Conservation (phyloP, 768 basidiomycete species). For the Erythrobasidium yunnanense region DNA sequence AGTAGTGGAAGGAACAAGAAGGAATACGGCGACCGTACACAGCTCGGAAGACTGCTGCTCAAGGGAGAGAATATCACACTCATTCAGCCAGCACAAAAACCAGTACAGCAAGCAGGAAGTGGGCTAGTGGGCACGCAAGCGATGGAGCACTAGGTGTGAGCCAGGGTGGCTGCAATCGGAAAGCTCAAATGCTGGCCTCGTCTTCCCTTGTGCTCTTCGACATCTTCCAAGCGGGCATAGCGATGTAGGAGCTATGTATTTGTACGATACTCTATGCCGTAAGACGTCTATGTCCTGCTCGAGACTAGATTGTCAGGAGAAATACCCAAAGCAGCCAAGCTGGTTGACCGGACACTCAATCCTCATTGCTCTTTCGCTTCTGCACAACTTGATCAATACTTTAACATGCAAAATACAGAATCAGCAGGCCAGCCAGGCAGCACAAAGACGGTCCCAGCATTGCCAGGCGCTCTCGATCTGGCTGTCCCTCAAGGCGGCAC, state of each 20-base stretch:
- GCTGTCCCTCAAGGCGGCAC: not conserved
- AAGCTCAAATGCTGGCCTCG: too few relatives aligned
- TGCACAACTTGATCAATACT: too few relatives aligned
- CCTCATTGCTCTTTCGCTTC: too few relatives aligned
- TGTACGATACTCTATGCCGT: too few relatives aligned
- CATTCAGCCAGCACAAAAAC: conserved; percentile 54
- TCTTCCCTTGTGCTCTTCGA: too few relatives aligned
- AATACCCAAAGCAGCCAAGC: too few relatives aligned
- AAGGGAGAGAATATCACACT: conserved; percentile 96
- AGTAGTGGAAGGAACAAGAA: conserved; percentile 46
- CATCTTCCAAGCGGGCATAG: too few relatives aligned
- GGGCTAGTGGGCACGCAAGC: not conserved
- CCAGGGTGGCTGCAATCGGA: not conserved
- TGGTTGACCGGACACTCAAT: too few relatives aligned
- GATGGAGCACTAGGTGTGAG: not conserved
- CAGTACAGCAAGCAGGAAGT: not conserved
- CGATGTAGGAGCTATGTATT: too few relatives aligned
- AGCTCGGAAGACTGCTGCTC: conserved; percentile 76
- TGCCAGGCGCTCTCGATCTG: not conserved
- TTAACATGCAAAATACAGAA: not conserved
- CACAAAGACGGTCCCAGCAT: not conserved
- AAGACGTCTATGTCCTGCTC: too few relatives aligned
- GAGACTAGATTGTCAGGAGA: too few relatives aligned
- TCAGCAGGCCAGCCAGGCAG: not conserved
- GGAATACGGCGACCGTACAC: conserved; percentile 55